Base-by-base conservation (phyloP, 139 green algal species). In the Chlamydomonas sp. region DNA sequence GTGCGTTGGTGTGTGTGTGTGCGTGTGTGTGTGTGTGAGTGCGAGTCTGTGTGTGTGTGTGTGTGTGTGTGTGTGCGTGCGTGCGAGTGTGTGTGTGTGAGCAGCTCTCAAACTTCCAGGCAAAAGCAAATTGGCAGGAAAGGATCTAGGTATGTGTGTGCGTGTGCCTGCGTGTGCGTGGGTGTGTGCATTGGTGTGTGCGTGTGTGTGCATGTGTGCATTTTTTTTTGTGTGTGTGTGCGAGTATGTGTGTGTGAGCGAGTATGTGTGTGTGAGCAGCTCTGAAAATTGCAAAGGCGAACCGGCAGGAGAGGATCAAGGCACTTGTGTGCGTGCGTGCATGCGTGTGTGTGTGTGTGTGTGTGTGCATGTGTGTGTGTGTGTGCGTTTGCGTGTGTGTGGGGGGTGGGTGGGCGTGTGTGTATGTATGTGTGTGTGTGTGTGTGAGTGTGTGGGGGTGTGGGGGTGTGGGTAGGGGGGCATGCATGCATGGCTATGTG, bases 351-450 rank as follows among this genome's bases (percentile, higher is more conserved):
- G 43, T 26, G 43, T 54, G 43, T 54, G 43, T 54, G 43, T 20
- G 43, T 54, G 20, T 54, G 43, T 54, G 43, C 43, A 54, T 54
- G 43, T 54, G 43, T 54, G 43, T 54, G 20, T 54, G 43, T 54
- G 20, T 54, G 43, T 54, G 43, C 20, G 43, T 54, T 13, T 54
- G 43, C 43, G 43, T 54, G 43, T 54, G 43, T 54, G 43, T 26
- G 43, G n/a, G n/a, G n/a, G n/a, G n/a, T 54, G 20, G 13, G 43
- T 54, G 43, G 20, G 43, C 13, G 43, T 54, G 20, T 54, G 43
- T 54, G 43, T 54, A 20, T 54, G 43, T 54, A 20, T 54, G 43
- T 20, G 20, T 54, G 13, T 54, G 43, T 54, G 43, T 26, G 43
- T 54, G 43, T 13, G 43, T 26, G 43, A 54, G 43, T 54, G 43